These are phyloP conservation scores for Mortierella antarctica DNA, from an alignment of 192 early-diverging fungal species.

Conservation along the genomic window DNA sequence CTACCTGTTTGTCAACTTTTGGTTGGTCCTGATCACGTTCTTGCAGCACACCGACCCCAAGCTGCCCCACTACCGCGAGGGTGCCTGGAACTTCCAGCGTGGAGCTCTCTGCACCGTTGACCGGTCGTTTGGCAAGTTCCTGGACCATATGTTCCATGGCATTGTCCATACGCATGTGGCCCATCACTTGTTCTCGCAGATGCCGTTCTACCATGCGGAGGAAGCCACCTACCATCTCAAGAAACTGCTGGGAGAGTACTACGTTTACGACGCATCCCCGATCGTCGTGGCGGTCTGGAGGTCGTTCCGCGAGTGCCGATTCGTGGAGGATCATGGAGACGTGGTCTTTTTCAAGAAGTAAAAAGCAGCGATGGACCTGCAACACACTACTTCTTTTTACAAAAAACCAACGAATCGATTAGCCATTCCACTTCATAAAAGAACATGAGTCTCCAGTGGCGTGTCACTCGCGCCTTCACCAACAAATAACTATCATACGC, in stretches of 20 bases:
- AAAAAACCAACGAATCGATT: too few species aligned
- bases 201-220: conserved; percentile 95
- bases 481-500: too few species aligned
- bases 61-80: conserved; percentile 90
- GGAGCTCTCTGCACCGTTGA: conserved; percentile 92
- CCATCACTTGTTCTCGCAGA: conserved; percentile 96
- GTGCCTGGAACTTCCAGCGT: conserved; percentile 90
- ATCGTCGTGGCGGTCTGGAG: conserved; percentile 76
- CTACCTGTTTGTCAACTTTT: conserved; percentile 93
- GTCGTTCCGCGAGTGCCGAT: conserved; percentile 77
- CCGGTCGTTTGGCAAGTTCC: conserved; percentile 86
- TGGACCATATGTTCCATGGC: conserved; percentile 85
- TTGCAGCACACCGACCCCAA: conserved; percentile 92
- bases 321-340: conserved; percentile 93
- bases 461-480: too few species aligned
- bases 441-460: too few species aligned
- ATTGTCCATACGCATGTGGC: conserved; percentile 94
- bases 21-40: conserved; percentile 96
- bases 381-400: too few species aligned
- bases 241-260: conserved; percentile 85
- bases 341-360: conserved; percentile 74
- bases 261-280: conserved; percentile 79
- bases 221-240: conserved; percentile 88
- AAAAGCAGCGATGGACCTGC: neutral
- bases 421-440: too few species aligned